Evolutionary conservation across 2,329 filamentous ascomycete genomes (phyloP).

Genomic region (Whalleya microplaca): DNA sequence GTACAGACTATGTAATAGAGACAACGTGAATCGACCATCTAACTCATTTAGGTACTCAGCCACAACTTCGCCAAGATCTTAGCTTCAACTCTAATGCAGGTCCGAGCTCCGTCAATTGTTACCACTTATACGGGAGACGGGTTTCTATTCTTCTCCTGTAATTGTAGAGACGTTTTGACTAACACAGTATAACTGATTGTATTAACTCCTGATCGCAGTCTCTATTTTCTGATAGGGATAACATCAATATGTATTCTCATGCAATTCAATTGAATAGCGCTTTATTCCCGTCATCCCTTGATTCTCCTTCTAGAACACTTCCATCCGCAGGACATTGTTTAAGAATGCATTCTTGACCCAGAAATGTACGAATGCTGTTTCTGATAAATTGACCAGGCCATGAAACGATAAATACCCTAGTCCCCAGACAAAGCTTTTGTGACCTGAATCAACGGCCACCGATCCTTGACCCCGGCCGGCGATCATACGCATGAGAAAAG

Average conservation of each 20-base stretch:
- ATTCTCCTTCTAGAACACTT: not conserved
- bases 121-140: too few species aligned
- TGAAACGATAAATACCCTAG: slow-evolving; percentile 27
- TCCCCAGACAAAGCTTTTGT: slow-evolving; percentile 8
- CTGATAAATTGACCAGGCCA: slow-evolving; percentile 25
- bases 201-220: too few species aligned
- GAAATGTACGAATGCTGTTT: slow-evolving; percentile 24
- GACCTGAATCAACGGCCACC: slow-evolving; percentile 22
- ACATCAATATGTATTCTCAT: too few species aligned
- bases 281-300: not conserved
- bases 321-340: not conserved
- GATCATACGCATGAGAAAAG: slow-evolving; percentile 34
- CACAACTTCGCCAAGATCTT: not conserved
- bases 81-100: slow-evolving; percentile 10
- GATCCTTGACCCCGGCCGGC: slow-evolving; percentile 25
- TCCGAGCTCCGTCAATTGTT: slow-evolving; percentile 16
- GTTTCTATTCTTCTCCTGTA: too few species aligned
- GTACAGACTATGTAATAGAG: too few species aligned
- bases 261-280: too few species aligned
- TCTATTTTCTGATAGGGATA: too few species aligned
- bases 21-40: too few species aligned
- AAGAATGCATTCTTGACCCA: not conserved
- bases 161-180: too few species aligned
- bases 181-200: too few species aligned
- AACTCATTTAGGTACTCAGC: not conserved